These are phyloP conservation scores for Crinitomyces ghanaensis DNA, from an alignment of 805 yeast genomes.

Conservation along the genomic window DNA sequence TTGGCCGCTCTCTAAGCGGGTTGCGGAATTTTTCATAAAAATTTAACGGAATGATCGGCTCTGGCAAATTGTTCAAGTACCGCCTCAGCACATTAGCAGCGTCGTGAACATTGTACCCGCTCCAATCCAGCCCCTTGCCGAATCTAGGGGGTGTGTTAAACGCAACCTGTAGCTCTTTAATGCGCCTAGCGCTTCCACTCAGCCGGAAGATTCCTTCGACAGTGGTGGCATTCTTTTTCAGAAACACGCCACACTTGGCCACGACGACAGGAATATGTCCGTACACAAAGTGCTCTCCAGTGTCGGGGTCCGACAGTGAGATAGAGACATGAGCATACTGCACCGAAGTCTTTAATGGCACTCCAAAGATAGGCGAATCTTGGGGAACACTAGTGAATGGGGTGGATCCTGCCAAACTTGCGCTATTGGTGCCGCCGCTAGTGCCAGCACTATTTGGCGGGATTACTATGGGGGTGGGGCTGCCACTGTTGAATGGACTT, in stretches of 20 bases:
- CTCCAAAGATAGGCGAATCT: conserved; percentile 55
- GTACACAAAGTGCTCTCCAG: conserved; percentile 56
- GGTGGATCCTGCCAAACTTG: too few species aligned
- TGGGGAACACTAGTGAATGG: conserved; percentile 4
- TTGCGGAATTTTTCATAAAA: conserved; percentile 68
- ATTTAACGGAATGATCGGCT: conserved; percentile 76
- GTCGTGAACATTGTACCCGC: conserved; percentile 90
- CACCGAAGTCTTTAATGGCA: conserved; percentile 59
- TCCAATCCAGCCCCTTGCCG: conserved; percentile 85
- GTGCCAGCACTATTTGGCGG: conserved; percentile 1
- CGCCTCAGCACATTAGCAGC: conserved; percentile 87
- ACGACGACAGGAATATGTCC: conserved; percentile 88
- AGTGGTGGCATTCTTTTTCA: conserved; percentile 58
- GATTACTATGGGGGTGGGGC: background rate
- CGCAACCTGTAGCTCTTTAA: conserved; percentile 70
- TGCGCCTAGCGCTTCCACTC: conserved; percentile 82
- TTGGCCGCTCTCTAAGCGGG: conserved; percentile 52
- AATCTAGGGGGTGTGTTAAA: conserved; percentile 84
- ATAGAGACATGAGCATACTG: conserved; percentile 68
- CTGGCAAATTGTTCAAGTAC: conserved; percentile 77
- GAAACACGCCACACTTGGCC: conserved; percentile 86
- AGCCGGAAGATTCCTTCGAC: conserved; percentile 90
- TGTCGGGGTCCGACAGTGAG: conserved; percentile 40
- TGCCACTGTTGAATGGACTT: conserved; percentile 1
- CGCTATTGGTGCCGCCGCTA: background rate